These are phyloP conservation scores for Tricholoma flavovirens DNA, from an alignment of 768 basidiomycete species.

Conservation along the genomic window DNA sequence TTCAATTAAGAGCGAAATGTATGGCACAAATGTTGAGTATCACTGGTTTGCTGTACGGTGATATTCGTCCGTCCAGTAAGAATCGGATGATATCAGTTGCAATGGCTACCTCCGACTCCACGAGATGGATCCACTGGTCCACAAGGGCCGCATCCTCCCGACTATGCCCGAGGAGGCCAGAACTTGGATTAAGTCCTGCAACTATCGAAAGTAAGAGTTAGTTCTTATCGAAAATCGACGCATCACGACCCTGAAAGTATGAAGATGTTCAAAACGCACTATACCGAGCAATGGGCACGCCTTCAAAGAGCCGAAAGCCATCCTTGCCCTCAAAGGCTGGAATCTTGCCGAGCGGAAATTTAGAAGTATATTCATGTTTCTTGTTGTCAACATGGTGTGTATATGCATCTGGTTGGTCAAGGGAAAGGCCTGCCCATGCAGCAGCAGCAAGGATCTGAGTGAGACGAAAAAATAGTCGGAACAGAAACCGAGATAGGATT, in stretches of 20 bases:
- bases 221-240: neutral
- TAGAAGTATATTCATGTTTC: conserved; percentile 60
- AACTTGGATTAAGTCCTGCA: conserved; percentile 68
- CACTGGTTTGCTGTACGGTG: conserved; percentile 81
- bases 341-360: conserved; percentile 81
- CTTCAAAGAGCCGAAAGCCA: conserved; percentile 78
- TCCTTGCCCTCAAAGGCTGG: conserved; percentile 75
- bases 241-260: neutral
- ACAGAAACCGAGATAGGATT: neutral
- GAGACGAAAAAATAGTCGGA: conserved; percentile 3
- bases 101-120: conserved; percentile 56
- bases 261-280: conserved; percentile 48
- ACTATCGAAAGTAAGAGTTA: conserved; percentile 43
- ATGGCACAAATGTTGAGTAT: conserved; percentile 21
- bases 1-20: neutral
- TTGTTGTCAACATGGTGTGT: conserved; percentile 62
- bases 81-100: conserved; percentile 31
- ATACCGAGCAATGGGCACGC: conserved; percentile 78
- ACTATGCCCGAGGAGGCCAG: conserved; percentile 65
- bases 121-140: conserved; percentile 81
- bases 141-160: conserved; percentile 66
- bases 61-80: conserved; percentile 41
- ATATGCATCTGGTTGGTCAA: conserved; percentile 50
- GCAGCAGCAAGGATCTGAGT: conserved; percentile 49
- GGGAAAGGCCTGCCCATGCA: conserved; percentile 51